Evolutionary conservation across 192 early-diverging fungal genomes (phyloP).

Genomic region (Allomyces arbusculus): DNA sequence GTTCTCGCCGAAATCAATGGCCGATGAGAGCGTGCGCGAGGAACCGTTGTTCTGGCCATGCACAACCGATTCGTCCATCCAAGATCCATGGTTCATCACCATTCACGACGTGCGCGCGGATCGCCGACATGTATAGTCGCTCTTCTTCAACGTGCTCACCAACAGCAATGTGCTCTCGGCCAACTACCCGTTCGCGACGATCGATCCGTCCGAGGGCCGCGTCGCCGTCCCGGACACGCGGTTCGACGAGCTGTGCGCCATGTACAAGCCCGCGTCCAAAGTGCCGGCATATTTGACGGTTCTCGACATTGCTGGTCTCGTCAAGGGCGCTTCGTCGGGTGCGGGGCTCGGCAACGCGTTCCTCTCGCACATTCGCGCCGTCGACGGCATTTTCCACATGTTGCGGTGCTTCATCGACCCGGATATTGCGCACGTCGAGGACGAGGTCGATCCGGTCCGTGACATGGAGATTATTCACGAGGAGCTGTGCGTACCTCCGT

Average conservation of each 20-base stretch:
- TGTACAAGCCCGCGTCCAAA: slow-evolving; percentile 42
- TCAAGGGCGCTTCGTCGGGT: slow-evolving; percentile 65
- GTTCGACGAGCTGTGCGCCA: slow-evolving; percentile 57
- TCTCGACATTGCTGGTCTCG: slow-evolving; percentile 93
- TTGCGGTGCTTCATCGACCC: slow-evolving; percentile 70
- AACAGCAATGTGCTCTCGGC: slow-evolving; percentile 50
- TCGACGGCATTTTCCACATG: slow-evolving; percentile 69
- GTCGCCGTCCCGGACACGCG: slow-evolving; percentile 78
- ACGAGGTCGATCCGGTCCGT: slow-evolving; percentile 58
- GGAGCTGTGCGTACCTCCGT: slow-evolving; percentile 32
- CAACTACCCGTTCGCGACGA: slow-evolving; percentile 97
- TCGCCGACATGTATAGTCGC: slow-evolving; percentile 14
- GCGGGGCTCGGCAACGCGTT: slow-evolving; percentile 82
- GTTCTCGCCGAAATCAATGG: too few species aligned
- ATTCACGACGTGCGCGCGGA: too few species aligned
- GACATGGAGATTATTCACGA: slow-evolving; percentile 91
- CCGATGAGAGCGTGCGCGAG: too few species aligned
- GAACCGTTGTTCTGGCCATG: too few species aligned
- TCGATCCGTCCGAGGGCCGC: slow-evolving; percentile 78
- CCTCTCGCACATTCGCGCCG: slow-evolving; percentile 73
- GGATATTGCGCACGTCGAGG: slow-evolving; percentile 84
- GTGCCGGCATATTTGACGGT: slow-evolving; percentile 71
- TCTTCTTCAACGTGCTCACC: slow-evolving; percentile 68
- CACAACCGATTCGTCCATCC: too few species aligned
- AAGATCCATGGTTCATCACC: too few species aligned